phyloP scores from a whole-genome alignment of 192 early-diverging fungal species.

The Spinellus fusiger region DNA sequence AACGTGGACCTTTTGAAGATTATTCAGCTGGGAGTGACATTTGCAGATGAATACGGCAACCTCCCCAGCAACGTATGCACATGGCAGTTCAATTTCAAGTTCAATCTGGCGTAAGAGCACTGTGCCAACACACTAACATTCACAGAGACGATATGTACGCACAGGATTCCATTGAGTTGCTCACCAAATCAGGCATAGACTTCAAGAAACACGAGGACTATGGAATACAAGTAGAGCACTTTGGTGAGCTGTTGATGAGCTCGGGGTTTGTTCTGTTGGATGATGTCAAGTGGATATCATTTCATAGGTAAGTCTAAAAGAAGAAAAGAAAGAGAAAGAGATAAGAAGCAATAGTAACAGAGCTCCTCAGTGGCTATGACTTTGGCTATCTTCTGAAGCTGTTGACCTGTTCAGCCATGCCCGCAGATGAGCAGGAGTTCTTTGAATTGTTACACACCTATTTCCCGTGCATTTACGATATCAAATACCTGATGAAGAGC shows the following conservation, averaged over 20 bases:
- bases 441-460: constrained; percentile 87
- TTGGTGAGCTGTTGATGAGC: constrained; percentile 95
- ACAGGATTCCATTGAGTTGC: constrained; percentile 95
- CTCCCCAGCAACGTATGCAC: constrained; percentile 80
- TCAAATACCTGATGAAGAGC: constrained; percentile 97
- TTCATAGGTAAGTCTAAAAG: constrained; percentile 74
- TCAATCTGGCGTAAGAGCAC: constrained; percentile 68
- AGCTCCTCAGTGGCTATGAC: constrained; percentile 78
- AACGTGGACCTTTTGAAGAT: constrained; percentile 97
- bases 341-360: neutral
- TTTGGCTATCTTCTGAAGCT: constrained; percentile 98
- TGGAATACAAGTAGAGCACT: constrained; percentile 92
- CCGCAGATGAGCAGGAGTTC: constrained; percentile 92
- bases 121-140: neutral
- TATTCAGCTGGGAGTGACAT: constrained; percentile 96
- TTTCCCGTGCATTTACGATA: constrained; percentile 99
- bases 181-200: constrained; percentile 97
- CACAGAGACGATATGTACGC: constrained; percentile 95
- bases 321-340: neutral
- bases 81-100: constrained; percentile 99
- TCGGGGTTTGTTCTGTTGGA: constrained; percentile 93
- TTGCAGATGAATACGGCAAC: constrained; percentile 83
- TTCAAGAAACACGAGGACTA: constrained; percentile 94
- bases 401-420: constrained; percentile 83
- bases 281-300: constrained; percentile 96